These are phyloP conservation scores for Fabrea salina DNA, from an alignment of 169 alveolate genomes.

Conservation along the genomic window DNA sequence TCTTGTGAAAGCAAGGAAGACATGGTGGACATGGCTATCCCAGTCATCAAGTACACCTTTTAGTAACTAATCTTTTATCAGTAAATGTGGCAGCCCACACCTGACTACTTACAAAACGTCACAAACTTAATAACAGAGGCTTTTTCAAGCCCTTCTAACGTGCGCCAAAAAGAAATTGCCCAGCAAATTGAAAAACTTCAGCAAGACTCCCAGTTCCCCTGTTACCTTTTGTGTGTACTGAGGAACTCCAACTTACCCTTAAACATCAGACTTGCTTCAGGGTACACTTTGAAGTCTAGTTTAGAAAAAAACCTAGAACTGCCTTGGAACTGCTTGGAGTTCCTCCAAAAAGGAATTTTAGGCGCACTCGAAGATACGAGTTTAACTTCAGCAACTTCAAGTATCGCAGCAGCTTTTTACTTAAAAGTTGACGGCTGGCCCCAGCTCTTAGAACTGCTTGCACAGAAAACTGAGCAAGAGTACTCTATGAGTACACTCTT, in stretches of 20 bases:
- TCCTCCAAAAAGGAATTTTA: neutral
- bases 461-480: neutral
- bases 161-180: conserved; percentile 21
- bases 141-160: neutral
- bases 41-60: conserved; percentile 83
- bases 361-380: neutral
- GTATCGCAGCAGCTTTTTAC: conserved; percentile 10
- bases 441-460: neutral
- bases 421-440: conserved; percentile 16
- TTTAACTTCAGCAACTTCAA: neutral
- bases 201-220: neutral
- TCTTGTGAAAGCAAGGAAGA: conserved; percentile 87
- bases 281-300: conserved; percentile 6
- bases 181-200: neutral
- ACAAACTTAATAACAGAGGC: conserved; percentile 21
- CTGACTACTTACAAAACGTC: neutral
- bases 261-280: neutral
- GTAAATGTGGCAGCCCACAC: conserved; percentile 20
- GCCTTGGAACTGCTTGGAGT: neutral
- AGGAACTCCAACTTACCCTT: neutral
- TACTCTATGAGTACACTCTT: neutral
- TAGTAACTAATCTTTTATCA: conserved; percentile 35
- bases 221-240: neutral
- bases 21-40: conserved; percentile 82
- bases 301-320: conserved; percentile 2